These are phyloP conservation scores for Bipolaris gigantea DNA, from an alignment of 2,329 filamentous ascomycete species.

Conservation along the genomic window DNA sequence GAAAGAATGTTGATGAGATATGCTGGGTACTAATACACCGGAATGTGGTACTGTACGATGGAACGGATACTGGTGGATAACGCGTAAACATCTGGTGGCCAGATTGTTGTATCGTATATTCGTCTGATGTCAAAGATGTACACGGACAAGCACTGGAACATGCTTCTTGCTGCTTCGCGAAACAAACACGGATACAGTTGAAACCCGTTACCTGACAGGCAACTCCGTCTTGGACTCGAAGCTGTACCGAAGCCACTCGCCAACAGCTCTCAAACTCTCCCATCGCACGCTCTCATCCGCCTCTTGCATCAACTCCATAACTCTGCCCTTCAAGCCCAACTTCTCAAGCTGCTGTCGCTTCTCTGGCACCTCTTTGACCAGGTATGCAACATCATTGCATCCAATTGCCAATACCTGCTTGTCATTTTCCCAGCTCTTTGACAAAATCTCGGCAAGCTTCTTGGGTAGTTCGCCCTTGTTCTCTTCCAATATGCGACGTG, in stretches of 20 bases:
- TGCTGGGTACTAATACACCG: background rate
- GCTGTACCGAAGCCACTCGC: constrained; percentile 73
- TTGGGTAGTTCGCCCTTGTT: constrained; percentile 77
- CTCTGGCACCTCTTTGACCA: constrained; percentile 89
- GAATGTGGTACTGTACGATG: background rate
- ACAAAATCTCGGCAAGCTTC: constrained; percentile 83
- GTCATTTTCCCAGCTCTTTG: constrained; percentile 81
- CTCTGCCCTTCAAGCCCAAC: constrained; percentile 78
- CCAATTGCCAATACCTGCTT: constrained; percentile 86
- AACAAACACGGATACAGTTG: background rate
- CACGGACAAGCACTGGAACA: constrained; percentile 4
- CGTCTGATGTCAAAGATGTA: constrained; percentile 2
- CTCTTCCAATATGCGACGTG: constrained; percentile 80
- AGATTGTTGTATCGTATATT: constrained; percentile 4
- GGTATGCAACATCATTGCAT: constrained; percentile 85
- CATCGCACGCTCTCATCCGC: constrained; percentile 85
- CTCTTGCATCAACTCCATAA: constrained; percentile 94
- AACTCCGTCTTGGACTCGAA: constrained; percentile 44
- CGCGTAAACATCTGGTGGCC: constrained; percentile 4
- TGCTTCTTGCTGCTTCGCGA: background rate
- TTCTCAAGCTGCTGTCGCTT: constrained; percentile 78
- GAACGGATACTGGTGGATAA: background rate
- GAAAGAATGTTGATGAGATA: background rate
- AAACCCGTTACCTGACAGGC: constrained; percentile 29
- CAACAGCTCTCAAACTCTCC: constrained; percentile 86